Evolutionary conservation across 257 asterid genomes (phyloP).

Genomic region (Misopates orontium): DNA sequence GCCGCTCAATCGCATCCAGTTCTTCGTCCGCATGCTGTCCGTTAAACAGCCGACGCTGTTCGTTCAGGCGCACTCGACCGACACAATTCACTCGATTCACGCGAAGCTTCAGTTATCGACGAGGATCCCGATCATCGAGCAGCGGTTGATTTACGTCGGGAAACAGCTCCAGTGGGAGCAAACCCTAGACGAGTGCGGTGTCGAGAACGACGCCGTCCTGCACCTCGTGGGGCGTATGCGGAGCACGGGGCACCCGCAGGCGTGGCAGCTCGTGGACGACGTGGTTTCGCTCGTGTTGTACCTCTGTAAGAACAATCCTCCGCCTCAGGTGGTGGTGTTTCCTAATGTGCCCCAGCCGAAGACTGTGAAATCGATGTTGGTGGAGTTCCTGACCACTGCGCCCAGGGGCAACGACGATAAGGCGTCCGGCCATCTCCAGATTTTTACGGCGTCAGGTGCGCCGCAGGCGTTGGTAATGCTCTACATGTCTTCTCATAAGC

Average conservation of each 20-base stretch:
- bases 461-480: constrained; percentile 79
- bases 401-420: constrained; percentile 30
- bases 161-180: constrained; percentile 79
- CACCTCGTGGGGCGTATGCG: constrained; percentile 76
- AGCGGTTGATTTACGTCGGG: constrained; percentile 70
- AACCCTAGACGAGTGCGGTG: constrained; percentile 48
- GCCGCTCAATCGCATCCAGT: constrained; percentile 50
- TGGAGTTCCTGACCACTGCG: constrained; percentile 42
- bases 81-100: constrained; percentile 57
- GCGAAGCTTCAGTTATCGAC: constrained; percentile 50
- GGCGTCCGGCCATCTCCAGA: constrained; percentile 52
- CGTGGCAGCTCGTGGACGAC: constrained; percentile 72
- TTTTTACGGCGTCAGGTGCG: constrained; percentile 56
- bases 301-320: constrained; percentile 41
- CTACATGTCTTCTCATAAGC: constrained; percentile 49
- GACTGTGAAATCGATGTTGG: constrained; percentile 41
- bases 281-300: constrained; percentile 45
- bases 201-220: constrained; percentile 66
- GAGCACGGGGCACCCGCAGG: constrained; percentile 74
- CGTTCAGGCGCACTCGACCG: constrained; percentile 55
- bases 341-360: background rate
- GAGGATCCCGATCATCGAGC: constrained; percentile 63
- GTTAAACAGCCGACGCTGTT: constrained; percentile 55
- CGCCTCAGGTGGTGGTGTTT: background rate
- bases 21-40: constrained; percentile 69